These are phyloP conservation scores for Trypanosoma avium DNA, from an alignment of 208 protist species.

Conservation along the genomic window DNA sequence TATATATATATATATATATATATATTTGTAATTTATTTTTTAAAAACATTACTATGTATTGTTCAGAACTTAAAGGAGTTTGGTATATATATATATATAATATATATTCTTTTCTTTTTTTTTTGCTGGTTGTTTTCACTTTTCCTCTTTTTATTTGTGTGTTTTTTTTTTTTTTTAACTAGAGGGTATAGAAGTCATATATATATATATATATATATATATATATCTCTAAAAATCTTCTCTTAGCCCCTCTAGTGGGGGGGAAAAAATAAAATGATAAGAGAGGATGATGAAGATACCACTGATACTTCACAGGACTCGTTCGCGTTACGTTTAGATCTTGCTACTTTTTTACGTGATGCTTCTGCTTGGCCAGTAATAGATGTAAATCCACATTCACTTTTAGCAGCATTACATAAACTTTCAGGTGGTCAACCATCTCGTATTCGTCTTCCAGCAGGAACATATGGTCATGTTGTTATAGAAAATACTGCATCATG, in stretches of 20 bases:
- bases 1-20: not conserved
- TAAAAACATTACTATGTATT: constrained; percentile 18
- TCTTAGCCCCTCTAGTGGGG: not conserved
- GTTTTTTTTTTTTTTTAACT: constrained; percentile 7
- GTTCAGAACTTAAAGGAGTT: not conserved
- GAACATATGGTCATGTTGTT: not conserved
- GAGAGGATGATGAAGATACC: not conserved
- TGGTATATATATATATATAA: not conserved
- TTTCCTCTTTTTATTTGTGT: not conserved
- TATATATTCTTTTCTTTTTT: not conserved
- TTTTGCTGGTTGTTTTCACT: not conserved
- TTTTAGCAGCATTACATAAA: not conserved
- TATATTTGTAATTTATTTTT: not conserved
- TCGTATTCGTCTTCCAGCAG: constrained; percentile 5
- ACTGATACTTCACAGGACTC: not conserved
- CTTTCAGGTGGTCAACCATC: constrained; percentile 2
- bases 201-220: constrained; percentile 10
- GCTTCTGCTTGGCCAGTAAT: not conserved
- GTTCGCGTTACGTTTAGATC: not conserved
- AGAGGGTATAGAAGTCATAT: not conserved
- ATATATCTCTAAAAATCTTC: not conserved
- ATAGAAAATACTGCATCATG: constrained; percentile 25
- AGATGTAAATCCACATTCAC: not conserved
- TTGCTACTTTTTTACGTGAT: constrained; percentile 12
- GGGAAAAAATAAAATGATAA: not conserved